Percentiles rank a stretch among this genome's conserved stretches.
These are phyloP conservation scores for Phytophthora macrochlamydospora DNA, from an alignment of 352 stramenopile species.

Conservation along the genomic window DNA sequence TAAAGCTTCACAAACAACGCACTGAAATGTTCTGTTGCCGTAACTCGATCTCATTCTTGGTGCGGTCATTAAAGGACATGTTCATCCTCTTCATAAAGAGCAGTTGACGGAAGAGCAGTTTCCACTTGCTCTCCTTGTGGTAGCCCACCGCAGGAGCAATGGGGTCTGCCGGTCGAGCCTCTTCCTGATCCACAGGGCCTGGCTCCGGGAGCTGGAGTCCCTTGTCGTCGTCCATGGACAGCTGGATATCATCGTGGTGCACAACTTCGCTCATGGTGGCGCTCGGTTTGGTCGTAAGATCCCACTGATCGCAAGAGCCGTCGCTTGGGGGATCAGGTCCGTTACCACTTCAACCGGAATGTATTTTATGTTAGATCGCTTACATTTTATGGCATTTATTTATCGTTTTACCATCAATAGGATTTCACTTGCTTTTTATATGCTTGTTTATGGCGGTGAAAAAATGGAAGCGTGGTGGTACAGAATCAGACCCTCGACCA, in stretches of 20 bases:
- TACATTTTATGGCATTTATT: neutral
- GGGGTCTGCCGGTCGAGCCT: slow-evolving; percentile 20
- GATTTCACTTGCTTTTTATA: neutral
- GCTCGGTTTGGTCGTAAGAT: slow-evolving; percentile 20
- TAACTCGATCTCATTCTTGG: slow-evolving; percentile 81
- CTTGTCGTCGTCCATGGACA: slow-evolving; percentile 20
- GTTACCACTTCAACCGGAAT: slow-evolving; percentile 15
- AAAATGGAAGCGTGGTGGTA: neutral
- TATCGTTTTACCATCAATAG: neutral
- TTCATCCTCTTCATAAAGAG: slow-evolving; percentile 89
- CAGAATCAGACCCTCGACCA: slow-evolving; percentile 3
- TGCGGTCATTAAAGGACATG: slow-evolving; percentile 76
- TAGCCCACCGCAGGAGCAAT: slow-evolving; percentile 1
- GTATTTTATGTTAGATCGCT: neutral
- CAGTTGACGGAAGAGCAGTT: slow-evolving; percentile 76
- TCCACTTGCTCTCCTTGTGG: slow-evolving; percentile 68
- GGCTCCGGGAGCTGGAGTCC: neutral
- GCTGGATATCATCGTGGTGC: slow-evolving; percentile 15
- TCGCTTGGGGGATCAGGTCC: slow-evolving; percentile 23
- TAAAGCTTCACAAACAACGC: slow-evolving; percentile 1
- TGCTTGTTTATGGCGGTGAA: neutral
- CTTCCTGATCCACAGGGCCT: slow-evolving; percentile 2
- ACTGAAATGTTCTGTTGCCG: slow-evolving; percentile 82
- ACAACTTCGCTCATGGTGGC: slow-evolving; percentile 23
- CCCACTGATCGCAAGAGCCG: neutral